These are phyloP conservation scores for Silene conica DNA, from an alignment of 148 eudicot genomes.

Conservation along the genomic window DNA sequence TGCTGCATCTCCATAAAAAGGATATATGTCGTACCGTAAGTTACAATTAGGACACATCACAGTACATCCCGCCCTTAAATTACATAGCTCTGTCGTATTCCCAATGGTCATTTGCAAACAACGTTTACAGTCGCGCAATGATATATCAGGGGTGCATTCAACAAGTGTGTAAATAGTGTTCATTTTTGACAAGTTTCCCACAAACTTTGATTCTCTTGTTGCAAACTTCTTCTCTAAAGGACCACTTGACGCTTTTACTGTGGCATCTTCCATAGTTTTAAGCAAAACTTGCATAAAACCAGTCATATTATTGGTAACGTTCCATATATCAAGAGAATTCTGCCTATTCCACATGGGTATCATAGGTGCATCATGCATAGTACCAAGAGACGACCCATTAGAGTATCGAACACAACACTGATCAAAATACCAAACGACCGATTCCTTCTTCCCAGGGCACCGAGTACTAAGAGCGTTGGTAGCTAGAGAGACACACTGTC, in stretches of 20 bases:
- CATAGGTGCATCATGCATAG: constrained; percentile 32
- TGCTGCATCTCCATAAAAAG: constrained; percentile 28
- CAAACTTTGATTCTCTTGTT: constrained; percentile 26
- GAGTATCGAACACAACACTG: constrained; percentile 31
- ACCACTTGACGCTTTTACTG: constrained; percentile 27
- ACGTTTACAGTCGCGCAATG: constrained; percentile 22
- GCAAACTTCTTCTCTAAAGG: constrained; percentile 25
- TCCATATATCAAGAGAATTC: constrained; percentile 29
- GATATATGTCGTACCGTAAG: constrained; percentile 32
- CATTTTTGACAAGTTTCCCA: constrained; percentile 19
- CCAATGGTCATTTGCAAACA: constrained; percentile 29
- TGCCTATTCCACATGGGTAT: constrained; percentile 38
- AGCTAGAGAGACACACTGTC: constrained; percentile 20
- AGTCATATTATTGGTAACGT: constrained; percentile 22
- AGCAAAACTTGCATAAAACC: constrained; percentile 26
- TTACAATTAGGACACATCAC: constrained; percentile 40
- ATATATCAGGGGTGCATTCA: constrained; percentile 36
- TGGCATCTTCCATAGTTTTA: constrained; percentile 25
- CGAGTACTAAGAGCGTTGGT: constrained; percentile 19
- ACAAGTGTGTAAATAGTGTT: constrained; percentile 25
- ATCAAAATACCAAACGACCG: constrained; percentile 34
- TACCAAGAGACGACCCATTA: constrained; percentile 25
- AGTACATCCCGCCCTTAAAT: constrained; percentile 35
- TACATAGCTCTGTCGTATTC: constrained; percentile 32
- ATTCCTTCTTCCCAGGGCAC: constrained; percentile 32